Evolutionary conservation across 352 stramenopile species (phyloP).

Genomic region (Globisporangium camurandrum): DNA sequence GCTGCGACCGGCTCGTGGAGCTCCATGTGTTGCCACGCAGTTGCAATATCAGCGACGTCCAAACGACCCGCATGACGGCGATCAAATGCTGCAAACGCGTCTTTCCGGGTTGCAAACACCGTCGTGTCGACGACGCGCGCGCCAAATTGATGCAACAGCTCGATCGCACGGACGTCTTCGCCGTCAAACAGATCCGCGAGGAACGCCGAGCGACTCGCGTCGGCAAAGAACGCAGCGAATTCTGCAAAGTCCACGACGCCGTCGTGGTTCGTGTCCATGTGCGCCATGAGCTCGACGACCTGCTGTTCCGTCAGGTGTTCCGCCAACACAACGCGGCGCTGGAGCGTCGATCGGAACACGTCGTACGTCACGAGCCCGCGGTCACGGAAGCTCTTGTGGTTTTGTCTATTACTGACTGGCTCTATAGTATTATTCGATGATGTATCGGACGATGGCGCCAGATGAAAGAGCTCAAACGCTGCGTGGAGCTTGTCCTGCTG

Average conservation of each 20-base stretch:
- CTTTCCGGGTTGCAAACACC: slow-evolving; percentile 38
- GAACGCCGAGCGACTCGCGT: slow-evolving; percentile 66
- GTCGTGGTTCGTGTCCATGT: slow-evolving; percentile 88
- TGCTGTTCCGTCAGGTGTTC: slow-evolving; percentile 81
- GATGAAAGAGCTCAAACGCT: slow-evolving; percentile 64
- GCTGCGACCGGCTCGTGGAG: too few relatives aligned
- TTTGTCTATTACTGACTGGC: not conserved
- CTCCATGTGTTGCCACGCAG: slow-evolving; percentile 39
- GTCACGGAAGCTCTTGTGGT: slow-evolving; percentile 16
- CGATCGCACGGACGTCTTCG: slow-evolving; percentile 63
- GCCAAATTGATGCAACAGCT: slow-evolving; percentile 61
- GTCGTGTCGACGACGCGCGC: slow-evolving; percentile 28
- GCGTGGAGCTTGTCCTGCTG: slow-evolving; percentile 57
- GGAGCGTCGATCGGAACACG: slow-evolving; percentile 67
- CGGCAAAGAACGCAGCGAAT: slow-evolving; percentile 83
- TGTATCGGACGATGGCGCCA: slow-evolving; percentile 3
- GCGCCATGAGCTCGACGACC: slow-evolving; percentile 91
- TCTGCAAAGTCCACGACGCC: slow-evolving; percentile 86
- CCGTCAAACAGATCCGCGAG: slow-evolving; percentile 73
- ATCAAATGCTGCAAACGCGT: slow-evolving; percentile 59
- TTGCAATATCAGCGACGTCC: slow-evolving; percentile 36
- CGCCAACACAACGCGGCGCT: slow-evolving; percentile 42
- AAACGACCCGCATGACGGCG: slow-evolving; percentile 27
- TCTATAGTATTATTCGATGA: not conserved
- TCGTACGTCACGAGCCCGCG: slow-evolving; percentile 65